Conservation (phyloP, 1,284 basidiomycete species). For the Fomitopsis schrenkii region DNA sequence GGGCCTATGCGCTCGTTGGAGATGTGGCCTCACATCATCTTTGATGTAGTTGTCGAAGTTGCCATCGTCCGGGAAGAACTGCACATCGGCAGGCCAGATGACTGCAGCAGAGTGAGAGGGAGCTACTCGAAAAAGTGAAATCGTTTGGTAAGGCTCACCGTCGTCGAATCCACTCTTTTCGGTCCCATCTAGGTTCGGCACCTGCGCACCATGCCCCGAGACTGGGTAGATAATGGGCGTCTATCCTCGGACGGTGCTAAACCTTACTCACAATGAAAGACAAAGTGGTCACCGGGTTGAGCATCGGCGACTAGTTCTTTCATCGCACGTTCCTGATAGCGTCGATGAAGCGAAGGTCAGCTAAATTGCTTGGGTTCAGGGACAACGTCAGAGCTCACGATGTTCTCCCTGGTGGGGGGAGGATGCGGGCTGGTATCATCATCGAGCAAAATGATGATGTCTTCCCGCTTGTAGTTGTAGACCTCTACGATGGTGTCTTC, state of each 20-base stretch:
- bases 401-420: constrained; percentile 19
- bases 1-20: neutral
- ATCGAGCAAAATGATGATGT: constrained; percentile 19
- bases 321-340: constrained; percentile 16
- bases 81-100: constrained; percentile 14
- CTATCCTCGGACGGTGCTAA: neutral
- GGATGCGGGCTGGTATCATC: constrained; percentile 6
- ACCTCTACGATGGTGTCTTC: constrained; percentile 2
- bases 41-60: constrained; percentile 10
- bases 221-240: constrained; percentile 9
- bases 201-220: constrained; percentile 23
- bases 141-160: constrained; percentile 8
- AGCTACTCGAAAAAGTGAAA: neutral
- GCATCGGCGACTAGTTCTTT: constrained; percentile 16
- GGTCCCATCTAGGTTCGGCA: constrained; percentile 10
- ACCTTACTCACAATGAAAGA: constrained; percentile 20
- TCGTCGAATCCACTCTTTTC: constrained; percentile 24
- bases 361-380: neutral
- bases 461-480: constrained; percentile 14
- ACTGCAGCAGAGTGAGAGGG: neutral
- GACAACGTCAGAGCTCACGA: constrained; percentile 9
- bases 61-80: neutral
- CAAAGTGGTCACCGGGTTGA: constrained; percentile 19
- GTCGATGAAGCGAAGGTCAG: neutral
- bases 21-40: constrained; percentile 9